Evolutionary conservation across 2,329 filamentous ascomycete species (phyloP).

Genomic region (Dryadomyces quercivorus): DNA sequence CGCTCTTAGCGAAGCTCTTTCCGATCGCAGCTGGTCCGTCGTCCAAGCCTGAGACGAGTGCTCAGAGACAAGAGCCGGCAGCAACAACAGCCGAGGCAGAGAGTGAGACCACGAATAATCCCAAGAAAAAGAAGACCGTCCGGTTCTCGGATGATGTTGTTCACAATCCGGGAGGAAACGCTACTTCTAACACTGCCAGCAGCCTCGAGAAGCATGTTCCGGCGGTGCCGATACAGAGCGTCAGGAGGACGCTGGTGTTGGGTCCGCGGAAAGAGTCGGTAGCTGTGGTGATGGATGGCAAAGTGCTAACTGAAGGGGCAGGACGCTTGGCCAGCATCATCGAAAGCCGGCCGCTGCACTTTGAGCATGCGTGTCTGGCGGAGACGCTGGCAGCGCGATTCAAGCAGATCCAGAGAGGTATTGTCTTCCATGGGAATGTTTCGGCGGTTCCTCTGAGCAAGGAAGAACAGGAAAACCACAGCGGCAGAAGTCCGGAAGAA

Average conservation of each 20-base stretch:
- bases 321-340: constrained; percentile 10
- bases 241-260: background rate
- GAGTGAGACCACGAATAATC: background rate
- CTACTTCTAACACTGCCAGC: too few relatives aligned
- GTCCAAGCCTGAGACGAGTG: background rate
- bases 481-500: background rate
- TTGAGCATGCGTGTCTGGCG: constrained; percentile 17
- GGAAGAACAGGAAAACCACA: background rate
- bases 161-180: too few relatives aligned
- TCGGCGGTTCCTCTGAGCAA: constrained; percentile 4
- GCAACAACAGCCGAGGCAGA: background rate
- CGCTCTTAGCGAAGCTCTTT: constrained; percentile 14
- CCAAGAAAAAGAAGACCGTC: background rate
- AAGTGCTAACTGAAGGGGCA: constrained; percentile 9
- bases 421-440: constrained; percentile 17
- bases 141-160: background rate
- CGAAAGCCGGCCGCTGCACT: constrained; percentile 15
- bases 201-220: background rate
- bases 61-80: background rate
- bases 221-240: background rate
- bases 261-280: constrained; percentile 5
- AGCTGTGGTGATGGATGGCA: constrained; percentile 14
- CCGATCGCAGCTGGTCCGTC: constrained; percentile 17
- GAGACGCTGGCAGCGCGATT: constrained; percentile 14
- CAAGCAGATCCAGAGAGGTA: constrained; percentile 4